Evolutionary conservation across 1,139 yeast species (phyloP).

Genomic region (Nakaseomyces sp.): DNA sequence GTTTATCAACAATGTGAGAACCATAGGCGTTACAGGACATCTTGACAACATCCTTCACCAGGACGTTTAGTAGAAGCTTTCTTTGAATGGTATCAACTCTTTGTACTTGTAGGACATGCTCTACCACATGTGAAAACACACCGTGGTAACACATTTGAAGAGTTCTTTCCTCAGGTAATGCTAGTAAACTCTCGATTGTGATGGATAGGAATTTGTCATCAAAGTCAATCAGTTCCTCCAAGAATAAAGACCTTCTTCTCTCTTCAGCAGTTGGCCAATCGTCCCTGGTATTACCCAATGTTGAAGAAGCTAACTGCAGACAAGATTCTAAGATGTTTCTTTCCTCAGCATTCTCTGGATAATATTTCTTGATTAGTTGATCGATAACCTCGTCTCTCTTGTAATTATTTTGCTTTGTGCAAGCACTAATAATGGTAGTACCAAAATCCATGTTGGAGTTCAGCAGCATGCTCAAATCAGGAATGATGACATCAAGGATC

Average conservation of each 20-base stretch:
- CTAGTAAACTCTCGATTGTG: conserved; percentile 52
- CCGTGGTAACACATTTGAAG: conserved; percentile 77
- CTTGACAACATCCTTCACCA: conserved; percentile 46
- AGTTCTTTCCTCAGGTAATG: conserved; percentile 49
- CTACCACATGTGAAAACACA: conserved; percentile 80
- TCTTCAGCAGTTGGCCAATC: conserved; percentile 93
- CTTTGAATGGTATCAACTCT: conserved; percentile 49
- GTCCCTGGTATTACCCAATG: conserved; percentile 70
- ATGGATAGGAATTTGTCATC: conserved; percentile 52
- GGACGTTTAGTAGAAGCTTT: conserved; percentile 56
- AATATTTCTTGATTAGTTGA: conserved; percentile 51
- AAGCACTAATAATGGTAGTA: conserved; percentile 58
- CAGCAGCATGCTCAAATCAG: conserved; percentile 53
- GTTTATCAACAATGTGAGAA: conserved; percentile 78
- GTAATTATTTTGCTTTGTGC: conserved; percentile 50
- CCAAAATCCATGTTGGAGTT: conserved; percentile 67
- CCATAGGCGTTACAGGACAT: conserved; percentile 84
- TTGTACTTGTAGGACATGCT: conserved; percentile 47
- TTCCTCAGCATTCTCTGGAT: conserved; percentile 39
- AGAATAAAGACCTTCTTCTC: conserved; percentile 66
- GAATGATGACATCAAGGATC: conserved; percentile 62
- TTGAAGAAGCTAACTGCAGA: conserved; percentile 55
- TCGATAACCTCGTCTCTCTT: conserved; percentile 56
- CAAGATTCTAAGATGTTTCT: conserved; percentile 56
- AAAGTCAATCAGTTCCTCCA: conserved; percentile 61